These are phyloP conservation scores for Cutaneotrichosporon cutaneum DNA, from an alignment of 1,284 basidiomycete species.

Conservation along the genomic window DNA sequence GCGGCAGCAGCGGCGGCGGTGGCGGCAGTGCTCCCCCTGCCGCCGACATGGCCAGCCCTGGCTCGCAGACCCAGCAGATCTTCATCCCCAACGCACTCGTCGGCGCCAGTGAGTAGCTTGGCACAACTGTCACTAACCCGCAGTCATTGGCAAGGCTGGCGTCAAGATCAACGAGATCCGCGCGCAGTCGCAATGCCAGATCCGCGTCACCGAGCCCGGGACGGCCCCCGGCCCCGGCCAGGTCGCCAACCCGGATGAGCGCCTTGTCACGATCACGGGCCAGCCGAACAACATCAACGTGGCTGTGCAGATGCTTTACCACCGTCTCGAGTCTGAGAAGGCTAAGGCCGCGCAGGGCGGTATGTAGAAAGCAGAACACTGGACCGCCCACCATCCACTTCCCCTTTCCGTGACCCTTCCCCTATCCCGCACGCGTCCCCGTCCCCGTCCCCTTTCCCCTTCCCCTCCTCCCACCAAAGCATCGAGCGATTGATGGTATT, in stretches of 20 bases:
- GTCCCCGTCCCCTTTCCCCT: neutral
- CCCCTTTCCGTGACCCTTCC: neutral
- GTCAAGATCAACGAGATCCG: slow-evolving; percentile 99
- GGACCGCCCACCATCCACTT: neutral
- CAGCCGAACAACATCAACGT: slow-evolving; percentile 92
- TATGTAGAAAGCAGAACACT: neutral
- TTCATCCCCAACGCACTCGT: slow-evolving; percentile 98
- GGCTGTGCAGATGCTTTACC: slow-evolving; percentile 88
- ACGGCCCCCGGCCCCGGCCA: slow-evolving; percentile 56
- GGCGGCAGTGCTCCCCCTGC: slow-evolving; percentile 23
- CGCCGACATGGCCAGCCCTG: slow-evolving; percentile 31
- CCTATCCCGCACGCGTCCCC: neutral
- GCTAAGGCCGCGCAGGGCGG: slow-evolving; percentile 21
- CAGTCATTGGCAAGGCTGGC: slow-evolving; percentile 93
- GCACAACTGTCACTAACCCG: neutral
- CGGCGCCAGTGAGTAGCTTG: slow-evolving; percentile 65
- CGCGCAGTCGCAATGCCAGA: slow-evolving; percentile 85
- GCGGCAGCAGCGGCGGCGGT: slow-evolving; percentile 2
- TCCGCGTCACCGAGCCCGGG: slow-evolving; percentile 98
- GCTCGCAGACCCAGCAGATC: slow-evolving; percentile 88
- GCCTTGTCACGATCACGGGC: slow-evolving; percentile 91
- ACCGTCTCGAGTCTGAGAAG: slow-evolving; percentile 35
- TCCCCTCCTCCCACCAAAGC: neutral
- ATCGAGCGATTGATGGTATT: slow-evolving; percentile 1
- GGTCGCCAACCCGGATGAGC: slow-evolving; percentile 66